Evolutionary conservation across 164 flowering plant genomes (phyloP), one percentile per base, ranked within the genome.

Genomic region (Akebia trifoliata): DNA sequence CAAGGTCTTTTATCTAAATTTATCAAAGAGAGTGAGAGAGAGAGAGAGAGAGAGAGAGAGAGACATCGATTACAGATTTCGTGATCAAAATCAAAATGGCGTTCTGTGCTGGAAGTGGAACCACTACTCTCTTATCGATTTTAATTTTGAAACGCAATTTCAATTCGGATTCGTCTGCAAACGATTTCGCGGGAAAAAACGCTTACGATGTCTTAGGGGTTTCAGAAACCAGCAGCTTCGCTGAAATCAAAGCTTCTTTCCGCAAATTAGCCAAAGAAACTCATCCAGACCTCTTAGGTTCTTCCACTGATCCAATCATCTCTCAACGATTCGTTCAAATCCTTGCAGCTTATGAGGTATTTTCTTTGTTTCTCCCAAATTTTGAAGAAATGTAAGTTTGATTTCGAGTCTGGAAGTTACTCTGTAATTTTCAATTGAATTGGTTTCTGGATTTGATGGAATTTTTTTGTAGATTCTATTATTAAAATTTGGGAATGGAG

Each of bases 261-360:
- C 77, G 80, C 14, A 88, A 76, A 69, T 69, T 91, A 51, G 98
- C 95, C 6, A 91, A 91, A 68, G 76, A 84, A 65, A 86, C 92
- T 56, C 98, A 91, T 61, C 98, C 98, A 7, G 98, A 85, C 65
- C 72, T 85, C 15, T 78, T 73, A 39, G 71, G 64, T 9, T 70
- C 76, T 22, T 59, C 50, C 38, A 44, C 59, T 43, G 72, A 73
- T 50, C 47, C 82, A 10, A 43, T 66, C 9, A 65, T 78, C 29
- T 82, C 90, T 8, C 56, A 54, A n/a, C 80, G 82, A 36, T 92
- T 88, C 66, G 61, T 92, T 39, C 79, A 76, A 72, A 85, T 88
- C 39, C 82, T 86, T 24, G 98, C 96, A 1, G 96, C 95, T 56
- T 86, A 88, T 71, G 95, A 88, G 95, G 96, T 88, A 40, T 6